Evolutionary conservation across 176 grass and related monocot genomes (phyloP).

Genomic region (Hordeum marinum): DNA sequence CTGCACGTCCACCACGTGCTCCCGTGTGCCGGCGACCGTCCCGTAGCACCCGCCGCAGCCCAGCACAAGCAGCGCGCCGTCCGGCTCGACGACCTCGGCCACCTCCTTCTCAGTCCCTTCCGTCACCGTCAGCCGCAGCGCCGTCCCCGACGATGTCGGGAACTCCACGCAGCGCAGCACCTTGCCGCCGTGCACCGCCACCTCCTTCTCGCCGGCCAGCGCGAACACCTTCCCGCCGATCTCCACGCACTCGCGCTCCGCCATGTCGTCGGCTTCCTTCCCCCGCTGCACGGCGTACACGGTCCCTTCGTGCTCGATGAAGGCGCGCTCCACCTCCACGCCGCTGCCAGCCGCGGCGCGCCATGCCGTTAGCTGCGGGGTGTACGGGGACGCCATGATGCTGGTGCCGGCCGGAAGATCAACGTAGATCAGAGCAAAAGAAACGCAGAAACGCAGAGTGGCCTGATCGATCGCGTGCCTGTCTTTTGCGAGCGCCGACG

Average conservation of each 20-base stretch:
- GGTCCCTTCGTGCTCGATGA: slow-evolving; percentile 1
- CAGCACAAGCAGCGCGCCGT: neutral
- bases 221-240: neutral
- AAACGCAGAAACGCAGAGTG: neutral
- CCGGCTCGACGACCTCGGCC: neutral
- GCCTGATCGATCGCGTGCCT: neutral
- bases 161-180: neutral
- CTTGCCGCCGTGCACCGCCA: neutral
- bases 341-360: neutral
- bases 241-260: neutral
- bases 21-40: neutral
- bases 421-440: neutral
- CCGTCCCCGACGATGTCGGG: neutral
- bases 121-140: neutral
- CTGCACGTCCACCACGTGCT: slow-evolving; percentile 6
- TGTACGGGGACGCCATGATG: neutral
- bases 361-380: neutral
- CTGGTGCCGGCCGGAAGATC: no score
- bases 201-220: neutral
- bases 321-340: neutral
- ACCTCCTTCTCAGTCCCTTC: neutral
- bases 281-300: neutral
- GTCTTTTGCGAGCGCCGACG: neutral
- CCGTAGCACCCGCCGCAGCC: neutral
- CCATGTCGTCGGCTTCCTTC: neutral